phyloP scores from a whole-genome alignment of 352 stramenopile species.

The Globisporangium acanthophoron region DNA sequence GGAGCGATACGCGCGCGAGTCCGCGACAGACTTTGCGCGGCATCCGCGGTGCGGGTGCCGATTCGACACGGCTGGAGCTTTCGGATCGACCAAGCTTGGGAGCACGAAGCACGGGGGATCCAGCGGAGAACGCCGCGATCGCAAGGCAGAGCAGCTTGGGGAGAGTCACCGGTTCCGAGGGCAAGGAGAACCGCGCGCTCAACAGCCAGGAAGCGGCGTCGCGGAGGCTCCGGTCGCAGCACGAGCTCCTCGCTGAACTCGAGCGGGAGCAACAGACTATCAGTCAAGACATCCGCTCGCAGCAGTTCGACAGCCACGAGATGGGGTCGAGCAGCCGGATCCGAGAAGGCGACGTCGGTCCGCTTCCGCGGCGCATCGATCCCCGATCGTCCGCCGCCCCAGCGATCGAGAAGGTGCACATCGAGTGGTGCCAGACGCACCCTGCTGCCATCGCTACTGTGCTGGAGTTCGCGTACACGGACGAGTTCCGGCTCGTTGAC shows the following conservation, averaged over 20 bases:
- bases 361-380: too few species aligned
- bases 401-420: conserved; percentile 19
- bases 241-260: neutral
- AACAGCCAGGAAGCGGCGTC: neutral
- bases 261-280: neutral
- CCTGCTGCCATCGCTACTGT: conserved; percentile 36
- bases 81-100: too few species aligned
- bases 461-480: conserved; percentile 57
- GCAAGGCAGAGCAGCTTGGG: too few species aligned
- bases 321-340: too few species aligned
- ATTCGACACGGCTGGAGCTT: too few species aligned
- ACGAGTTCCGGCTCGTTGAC: conserved; percentile 26
- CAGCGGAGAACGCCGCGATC: too few species aligned
- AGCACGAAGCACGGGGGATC: too few species aligned
- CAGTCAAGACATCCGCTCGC: neutral
- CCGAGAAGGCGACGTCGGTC: too few species aligned
- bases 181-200: neutral
- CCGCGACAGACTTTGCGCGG: neutral
- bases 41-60: too few species aligned
- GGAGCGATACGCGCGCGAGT: neutral
- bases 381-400: neutral
- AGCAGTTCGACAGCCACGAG: neutral
- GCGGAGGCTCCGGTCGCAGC: neutral
- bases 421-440: conserved; percentile 32
- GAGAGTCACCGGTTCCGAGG: neutral